Base-by-base conservation (phyloP, 2,329 filamentous ascomycete genomes). In the Colletotrichum sp. region DNA sequence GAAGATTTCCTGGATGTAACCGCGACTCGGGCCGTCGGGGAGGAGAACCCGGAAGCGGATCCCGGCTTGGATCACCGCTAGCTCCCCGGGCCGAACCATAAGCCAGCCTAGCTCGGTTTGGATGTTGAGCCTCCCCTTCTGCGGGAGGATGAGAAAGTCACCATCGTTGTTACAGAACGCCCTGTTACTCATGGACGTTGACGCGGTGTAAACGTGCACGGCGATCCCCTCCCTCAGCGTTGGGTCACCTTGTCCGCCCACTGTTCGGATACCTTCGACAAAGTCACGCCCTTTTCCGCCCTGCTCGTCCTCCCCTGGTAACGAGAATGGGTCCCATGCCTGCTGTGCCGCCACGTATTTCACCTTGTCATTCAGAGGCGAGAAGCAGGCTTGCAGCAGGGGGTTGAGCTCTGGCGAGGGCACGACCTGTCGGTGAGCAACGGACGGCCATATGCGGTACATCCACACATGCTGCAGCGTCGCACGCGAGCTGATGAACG, bases 51-150 rank as follows among this genome's bases (percentile, higher is more conserved):
- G 87, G 83, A 93, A 92, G 34, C 92, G 87, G 64, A 93, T 88
- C 30, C 92, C 92, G 28, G 59, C 59, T 62, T 62, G 59, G 32
- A 34, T 21, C 28, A 62, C 59, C 18, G n/a, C 89, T 71, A 94
- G 90, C 81, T 93, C 91, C 34, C 92, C 92, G 0, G 92, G 92
- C 44, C 91, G 89, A 6, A 94, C 89, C 64, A 91, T 77, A 2
- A 71, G 84, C 82, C 59, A 62, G 30, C 59, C 59, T 26, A 62
- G 30, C 18, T 62, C 28, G 30, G 28, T 93, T 80, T 92, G 91
- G 71, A 94, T 92, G 79, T 93, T 90, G n/a, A 93, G 84, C 2
- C 88, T 85, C 49, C 92, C 92, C 77, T 91, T 88, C 77, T 93
- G 92, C 1, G 89, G 90, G 6, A 93, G 87, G 63, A 94, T 91